Evolutionary conservation across 2,329 filamentous ascomycete genomes (phyloP), one percentile per base, ranked within the genome.

Genomic region (Botrytis cinerea): DNA sequence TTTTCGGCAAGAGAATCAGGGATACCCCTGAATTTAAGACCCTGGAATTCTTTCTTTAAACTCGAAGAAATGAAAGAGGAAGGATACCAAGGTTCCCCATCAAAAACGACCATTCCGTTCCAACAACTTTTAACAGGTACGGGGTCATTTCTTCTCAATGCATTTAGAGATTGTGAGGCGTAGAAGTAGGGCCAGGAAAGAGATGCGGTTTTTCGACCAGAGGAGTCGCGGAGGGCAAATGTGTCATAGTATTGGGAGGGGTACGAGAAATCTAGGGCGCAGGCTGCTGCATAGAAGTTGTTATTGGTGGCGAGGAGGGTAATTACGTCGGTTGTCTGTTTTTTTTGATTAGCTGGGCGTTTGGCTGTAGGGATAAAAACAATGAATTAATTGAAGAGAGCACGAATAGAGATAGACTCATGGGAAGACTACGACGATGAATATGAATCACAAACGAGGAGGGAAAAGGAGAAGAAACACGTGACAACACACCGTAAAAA

Each of bases 201-300:
- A 81, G 85, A 87, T 6, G 86, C 76, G 22, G 87, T 83, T 43
- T 85, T 82, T 5, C 69, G 54, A 35, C 75, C 74, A 1, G 32
- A 22, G 3, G 80, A 81, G 75, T 91, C 89, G 5, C 88, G 83
- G 28, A 90, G 81, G 14, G 88, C 89, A 80, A 91, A 90, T 0
- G 89, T 90, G 77, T 91, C 89, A 80, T 90, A 90, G 80, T 88
- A 88, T 4, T 81, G 76, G 0, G 86, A 86, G 5, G 87, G 84
- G 32, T 85, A 83, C 4, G 85, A 81, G 77, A 90, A 91, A 79
- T 91, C 89, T 70, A 91, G 81, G 0, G 88, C 86, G 81, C 89
- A 91, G 5, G 88, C 88, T 8, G 89, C 88, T 20, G 87, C 87
- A 76, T 89, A 91, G 45, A 86, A 79, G 32, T 88, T 88, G 28